Base-by-base conservation (phyloP, 805 yeast species). In the Candida xiaguanensis region DNA sequence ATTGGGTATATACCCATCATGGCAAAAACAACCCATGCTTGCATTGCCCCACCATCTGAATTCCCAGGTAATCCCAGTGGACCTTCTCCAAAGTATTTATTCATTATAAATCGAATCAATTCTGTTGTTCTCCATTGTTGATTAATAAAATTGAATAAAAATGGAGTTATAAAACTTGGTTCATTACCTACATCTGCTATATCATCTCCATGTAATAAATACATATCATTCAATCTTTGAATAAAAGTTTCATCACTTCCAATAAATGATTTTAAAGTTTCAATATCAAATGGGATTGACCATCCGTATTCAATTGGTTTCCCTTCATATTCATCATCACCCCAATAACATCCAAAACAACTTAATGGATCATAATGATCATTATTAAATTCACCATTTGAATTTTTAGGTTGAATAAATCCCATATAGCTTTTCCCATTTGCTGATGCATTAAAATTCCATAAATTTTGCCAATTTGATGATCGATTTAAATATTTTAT, bases 21-120 rank as follows among this genome's bases (percentile, higher is more conserved):
- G 3, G 52, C 59, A 49, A 61, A 62, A 37, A 61, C 53, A 12
- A 59, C 37, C 65, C 66, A 64, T 3, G 61, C 52, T 39, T 61
- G 67, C 65, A 64, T 62, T 9, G 70, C 64, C 5, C 68, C 68
- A 8, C 61, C 63, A 41, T 63, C 68, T 1, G 67, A 59, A 39
- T 63, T 62, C 1, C 67, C 67, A 5, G 70, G 67, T 17, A 64
- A 41, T 8, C 61, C 65, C n/a, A 32, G 34, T 3, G 48, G 29
- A 3, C 67, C 67, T 1, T 47, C 29, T 16, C 44, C 37, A 40
- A 59, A 63, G 31, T 51, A 50, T 14, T 41, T 52, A 31, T 54
- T 47, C 25, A 63, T 45, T 13, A 64, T 40, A 36, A 50, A 63
- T 22, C 63, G 45, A 16, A 61, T 44, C 6, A 58, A 49, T 38